Conservation (phyloP, 495 filamentous ascomycete species). For the Pyronema domesticum region DNA sequence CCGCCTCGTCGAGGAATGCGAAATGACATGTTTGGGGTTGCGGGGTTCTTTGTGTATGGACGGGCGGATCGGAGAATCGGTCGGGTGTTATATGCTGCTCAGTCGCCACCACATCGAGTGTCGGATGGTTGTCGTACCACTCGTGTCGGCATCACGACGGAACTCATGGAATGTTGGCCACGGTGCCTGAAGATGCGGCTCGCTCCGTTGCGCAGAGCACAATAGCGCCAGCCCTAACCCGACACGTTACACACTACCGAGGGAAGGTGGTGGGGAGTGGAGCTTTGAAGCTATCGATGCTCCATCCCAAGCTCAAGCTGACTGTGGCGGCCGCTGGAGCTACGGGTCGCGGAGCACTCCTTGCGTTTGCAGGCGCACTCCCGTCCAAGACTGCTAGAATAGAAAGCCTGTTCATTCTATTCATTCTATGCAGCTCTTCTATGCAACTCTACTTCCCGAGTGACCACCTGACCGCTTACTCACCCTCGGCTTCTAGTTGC, state of each 20-base stretch:
- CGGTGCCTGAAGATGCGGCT: constrained; percentile 1
- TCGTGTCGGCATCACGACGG: neutral
- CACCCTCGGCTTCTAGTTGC: neutral
- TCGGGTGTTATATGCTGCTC: neutral
- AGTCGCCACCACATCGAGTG: neutral
- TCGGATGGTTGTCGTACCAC: neutral
- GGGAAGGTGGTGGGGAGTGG: neutral
- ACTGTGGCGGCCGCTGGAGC: too few species aligned
- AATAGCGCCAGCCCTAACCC: neutral
- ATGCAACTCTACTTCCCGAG: too few species aligned
- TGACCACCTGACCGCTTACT: too few species aligned
- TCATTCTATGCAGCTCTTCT: too few species aligned
- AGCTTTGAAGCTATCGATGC: neutral
- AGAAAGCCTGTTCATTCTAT: too few species aligned
- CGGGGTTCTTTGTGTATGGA: neutral
- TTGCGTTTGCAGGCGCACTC: too few species aligned
- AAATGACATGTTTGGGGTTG: constrained; percentile 8
- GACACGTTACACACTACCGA: neutral
- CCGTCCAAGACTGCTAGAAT: too few species aligned
- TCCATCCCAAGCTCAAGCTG: neutral
- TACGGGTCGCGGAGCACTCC: too few species aligned
- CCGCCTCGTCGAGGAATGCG: constrained; percentile 2
- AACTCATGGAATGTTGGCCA: neutral
- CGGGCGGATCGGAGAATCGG: neutral
- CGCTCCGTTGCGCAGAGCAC: neutral